Evolutionary conservation across 768 basidiomycete genomes (phyloP).

Genomic region (Mycena galopus): DNA sequence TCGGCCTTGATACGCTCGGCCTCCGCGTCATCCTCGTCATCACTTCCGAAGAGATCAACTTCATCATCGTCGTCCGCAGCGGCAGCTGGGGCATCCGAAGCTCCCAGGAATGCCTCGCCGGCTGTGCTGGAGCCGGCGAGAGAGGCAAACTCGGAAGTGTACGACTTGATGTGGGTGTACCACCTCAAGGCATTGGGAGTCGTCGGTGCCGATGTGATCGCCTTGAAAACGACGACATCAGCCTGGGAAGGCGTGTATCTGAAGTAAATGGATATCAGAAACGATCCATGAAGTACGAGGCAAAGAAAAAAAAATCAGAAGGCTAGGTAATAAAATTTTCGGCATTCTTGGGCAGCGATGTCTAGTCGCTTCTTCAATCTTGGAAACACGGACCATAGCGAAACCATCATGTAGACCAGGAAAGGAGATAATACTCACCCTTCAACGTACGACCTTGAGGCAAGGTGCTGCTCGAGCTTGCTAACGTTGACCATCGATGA

Average conservation of each 20-base stretch:
- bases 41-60: conserved; percentile 90
- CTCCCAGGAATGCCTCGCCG: conserved; percentile 77
- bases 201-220: conserved; percentile 74
- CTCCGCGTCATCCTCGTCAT: conserved; percentile 86
- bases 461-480: conserved; percentile 89
- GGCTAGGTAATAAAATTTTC: conserved; percentile 64
- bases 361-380: conserved; percentile 96
- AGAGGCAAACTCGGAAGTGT: conserved; percentile 78
- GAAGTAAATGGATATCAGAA: conserved; percentile 35
- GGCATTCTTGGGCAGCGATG: conserved; percentile 84
- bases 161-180: conserved; percentile 96
- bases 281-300: conserved; percentile 30
- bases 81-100: conserved; percentile 56
- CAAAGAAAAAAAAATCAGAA: conserved; percentile 24
- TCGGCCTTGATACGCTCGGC: conserved; percentile 91
- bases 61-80: conserved; percentile 79
- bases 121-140: conserved; percentile 91
- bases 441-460: conserved; percentile 89
- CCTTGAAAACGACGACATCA: conserved; percentile 92
- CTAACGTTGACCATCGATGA: conserved; percentile 69
- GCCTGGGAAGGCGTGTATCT: conserved; percentile 95
- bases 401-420: conserved; percentile 67
- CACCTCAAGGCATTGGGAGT: conserved; percentile 87
- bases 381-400: conserved; percentile 98
- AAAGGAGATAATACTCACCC: conserved; percentile 71